Conservation (phyloP, 75 land plant species). For the Selaginella moellendorffii region DNA sequence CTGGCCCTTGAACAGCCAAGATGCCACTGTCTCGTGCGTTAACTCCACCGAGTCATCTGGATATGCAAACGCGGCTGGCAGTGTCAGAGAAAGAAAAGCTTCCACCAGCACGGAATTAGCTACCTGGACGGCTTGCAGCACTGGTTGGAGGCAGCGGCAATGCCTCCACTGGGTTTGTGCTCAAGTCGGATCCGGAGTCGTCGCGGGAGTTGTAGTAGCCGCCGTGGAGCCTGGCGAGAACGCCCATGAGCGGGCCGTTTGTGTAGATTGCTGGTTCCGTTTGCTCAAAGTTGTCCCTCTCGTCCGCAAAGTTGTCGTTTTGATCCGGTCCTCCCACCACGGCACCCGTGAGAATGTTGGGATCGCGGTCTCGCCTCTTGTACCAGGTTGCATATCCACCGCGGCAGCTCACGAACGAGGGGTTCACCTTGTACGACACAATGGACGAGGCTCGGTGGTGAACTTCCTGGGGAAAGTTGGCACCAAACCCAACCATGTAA, state of each 20-base stretch:
- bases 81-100: too few relatives aligned
- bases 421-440: constrained; percentile 43
- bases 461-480: constrained; percentile 53
- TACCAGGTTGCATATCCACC: constrained; percentile 66
- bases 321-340: constrained; percentile 94
- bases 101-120: too few relatives aligned
- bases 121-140: too few relatives aligned
- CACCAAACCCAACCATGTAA: constrained; percentile 96
- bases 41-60: constrained; percentile 18
- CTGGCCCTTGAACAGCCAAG: constrained; percentile 47
- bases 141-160: too few relatives aligned
- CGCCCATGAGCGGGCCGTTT: constrained; percentile 70
- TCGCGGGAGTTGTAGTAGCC: neutral
- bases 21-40: constrained; percentile 33
- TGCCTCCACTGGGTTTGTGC: too few relatives aligned
- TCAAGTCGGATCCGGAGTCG: neutral
- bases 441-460: constrained; percentile 92
- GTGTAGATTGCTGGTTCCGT: constrained; percentile 94
- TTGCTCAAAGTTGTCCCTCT: constrained; percentile 74
- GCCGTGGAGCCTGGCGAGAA: constrained; percentile 40
- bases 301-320: constrained; percentile 73
- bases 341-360: constrained; percentile 72
- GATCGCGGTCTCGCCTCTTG: constrained; percentile 40
- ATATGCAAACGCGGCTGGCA: too few relatives aligned
- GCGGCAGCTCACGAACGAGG: constrained; percentile 51